Conservation (phyloP, 305 asterid species). For the Solanum hybrid region DNA sequence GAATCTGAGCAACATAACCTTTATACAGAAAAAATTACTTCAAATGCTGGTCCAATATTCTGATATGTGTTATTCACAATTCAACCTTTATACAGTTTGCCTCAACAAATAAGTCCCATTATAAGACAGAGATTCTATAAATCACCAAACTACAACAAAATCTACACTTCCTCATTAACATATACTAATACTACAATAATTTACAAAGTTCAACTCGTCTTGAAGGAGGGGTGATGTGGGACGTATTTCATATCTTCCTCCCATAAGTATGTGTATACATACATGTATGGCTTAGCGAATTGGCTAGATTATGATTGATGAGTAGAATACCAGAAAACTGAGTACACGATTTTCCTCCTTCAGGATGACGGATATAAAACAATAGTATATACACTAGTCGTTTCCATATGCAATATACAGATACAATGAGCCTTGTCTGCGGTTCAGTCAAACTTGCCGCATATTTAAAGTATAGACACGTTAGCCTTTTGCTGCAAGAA, state of each 20-base stretch:
- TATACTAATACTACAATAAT: neutral
- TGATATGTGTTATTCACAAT: neutral
- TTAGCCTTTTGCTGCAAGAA: neutral
- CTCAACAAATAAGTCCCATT: neutral
- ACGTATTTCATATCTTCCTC: neutral
- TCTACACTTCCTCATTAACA: neutral
- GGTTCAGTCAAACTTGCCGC: neutral
- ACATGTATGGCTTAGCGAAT: neutral
- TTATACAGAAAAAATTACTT: neutral
- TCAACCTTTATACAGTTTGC: neutral
- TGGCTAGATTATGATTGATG: neutral
- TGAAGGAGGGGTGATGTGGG: neutral
- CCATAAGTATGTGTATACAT: neutral
- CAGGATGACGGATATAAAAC: neutral
- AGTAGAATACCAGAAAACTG: neutral
- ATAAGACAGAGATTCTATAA: neutral
- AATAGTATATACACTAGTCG: neutral
- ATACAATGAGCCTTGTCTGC: neutral
- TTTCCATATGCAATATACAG: neutral
- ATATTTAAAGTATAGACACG: neutral
- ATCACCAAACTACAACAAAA: neutral
- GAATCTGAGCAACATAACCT: neutral
- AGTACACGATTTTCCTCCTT: neutral
- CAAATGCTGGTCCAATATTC: neutral
- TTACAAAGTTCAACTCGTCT: conserved; percentile 1